These are phyloP conservation scores for Kurtzmaniella quercitrusa DNA, from an alignment of 1,139 yeast genomes.

Conservation along the genomic window DNA sequence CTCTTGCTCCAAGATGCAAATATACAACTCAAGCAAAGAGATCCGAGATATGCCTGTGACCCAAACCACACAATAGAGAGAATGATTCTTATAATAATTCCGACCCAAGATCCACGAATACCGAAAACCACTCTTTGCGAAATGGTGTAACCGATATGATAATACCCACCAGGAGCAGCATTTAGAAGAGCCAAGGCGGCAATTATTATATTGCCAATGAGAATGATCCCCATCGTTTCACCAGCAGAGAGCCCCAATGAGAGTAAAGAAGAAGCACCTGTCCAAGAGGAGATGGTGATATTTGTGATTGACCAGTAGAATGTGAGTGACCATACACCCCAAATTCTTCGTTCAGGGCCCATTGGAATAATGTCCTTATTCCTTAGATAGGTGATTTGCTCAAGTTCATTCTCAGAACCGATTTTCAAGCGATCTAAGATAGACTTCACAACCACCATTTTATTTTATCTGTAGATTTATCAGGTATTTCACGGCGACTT, in stretches of 20 bases:
- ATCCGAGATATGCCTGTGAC: slow-evolving; percentile 39
- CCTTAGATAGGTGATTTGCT: slow-evolving; percentile 13
- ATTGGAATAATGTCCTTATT: slow-evolving; percentile 36
- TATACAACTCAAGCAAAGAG: slow-evolving; percentile 29
- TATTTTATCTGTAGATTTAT: not conserved
- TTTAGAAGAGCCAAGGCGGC: slow-evolving; percentile 32
- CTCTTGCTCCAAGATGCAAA: slow-evolving; percentile 23
- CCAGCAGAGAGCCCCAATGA: slow-evolving; percentile 35
- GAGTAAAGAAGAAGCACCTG: slow-evolving; percentile 35
- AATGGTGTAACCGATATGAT: slow-evolving; percentile 44
- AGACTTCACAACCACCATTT: not conserved
- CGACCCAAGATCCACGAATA: slow-evolving; percentile 36
- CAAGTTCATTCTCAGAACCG: slow-evolving; percentile 5
- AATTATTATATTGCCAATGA: slow-evolving; percentile 40
- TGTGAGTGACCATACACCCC: slow-evolving; percentile 39
- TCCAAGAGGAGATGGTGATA: slow-evolving; percentile 26
- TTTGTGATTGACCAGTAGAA: slow-evolving; percentile 37
- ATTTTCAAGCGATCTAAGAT: slow-evolving; percentile 1
- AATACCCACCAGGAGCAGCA: slow-evolving; percentile 40
- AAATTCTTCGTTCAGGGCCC: slow-evolving; percentile 23
- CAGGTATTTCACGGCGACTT: not conserved
- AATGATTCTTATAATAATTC: slow-evolving; percentile 36
- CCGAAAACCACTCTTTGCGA: slow-evolving; percentile 45
- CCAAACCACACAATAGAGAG: slow-evolving; percentile 40
- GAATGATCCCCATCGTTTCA: slow-evolving; percentile 35